These are phyloP conservation scores for Aureobasidium vineae DNA, from an alignment of 2,329 filamentous ascomycete species.

Conservation along the genomic window DNA sequence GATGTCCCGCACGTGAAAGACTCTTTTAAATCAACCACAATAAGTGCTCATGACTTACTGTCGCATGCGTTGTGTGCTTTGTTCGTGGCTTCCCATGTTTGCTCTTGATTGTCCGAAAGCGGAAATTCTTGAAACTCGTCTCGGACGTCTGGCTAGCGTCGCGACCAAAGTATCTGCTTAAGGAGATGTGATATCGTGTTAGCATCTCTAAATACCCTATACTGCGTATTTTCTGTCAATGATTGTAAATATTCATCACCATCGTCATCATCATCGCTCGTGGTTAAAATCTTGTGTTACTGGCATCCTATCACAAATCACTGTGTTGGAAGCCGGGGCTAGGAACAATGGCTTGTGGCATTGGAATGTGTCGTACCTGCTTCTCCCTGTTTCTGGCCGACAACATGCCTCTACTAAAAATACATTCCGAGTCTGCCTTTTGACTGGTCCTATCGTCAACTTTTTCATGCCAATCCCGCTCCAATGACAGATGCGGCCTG, in stretches of 20 bases:
- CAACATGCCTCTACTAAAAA: constrained; percentile 23
- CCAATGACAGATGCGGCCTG: constrained; percentile 8
- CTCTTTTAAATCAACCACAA: constrained; percentile 14
- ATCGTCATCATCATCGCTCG: background rate
- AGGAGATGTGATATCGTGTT: background rate
- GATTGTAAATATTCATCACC: background rate
- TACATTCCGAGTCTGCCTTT: constrained; percentile 21
- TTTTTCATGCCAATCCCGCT: constrained; percentile 12
- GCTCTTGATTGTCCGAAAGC: constrained; percentile 14
- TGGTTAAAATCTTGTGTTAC: constrained; percentile 18
- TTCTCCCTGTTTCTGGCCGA: constrained; percentile 10
- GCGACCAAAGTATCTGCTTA: background rate
- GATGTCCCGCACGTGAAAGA: constrained; percentile 10
- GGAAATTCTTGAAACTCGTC: constrained; percentile 2
- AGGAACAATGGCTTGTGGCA: constrained; percentile 21
- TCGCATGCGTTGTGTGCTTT: constrained; percentile 27
- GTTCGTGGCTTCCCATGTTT: constrained; percentile 17
- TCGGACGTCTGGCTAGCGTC: background rate
- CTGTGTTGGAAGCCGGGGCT: constrained; percentile 17
- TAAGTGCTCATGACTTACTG: constrained; percentile 16
- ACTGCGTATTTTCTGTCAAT: background rate
- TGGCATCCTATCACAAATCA: constrained; percentile 19
- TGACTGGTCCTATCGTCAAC: constrained; percentile 5
- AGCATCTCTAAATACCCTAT: background rate
- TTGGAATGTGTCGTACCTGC: constrained; percentile 26